These are phyloP conservation scores for Trypanosoma platydactyli DNA, from an alignment of 208 protist genomes.

Conservation along the genomic window DNA sequence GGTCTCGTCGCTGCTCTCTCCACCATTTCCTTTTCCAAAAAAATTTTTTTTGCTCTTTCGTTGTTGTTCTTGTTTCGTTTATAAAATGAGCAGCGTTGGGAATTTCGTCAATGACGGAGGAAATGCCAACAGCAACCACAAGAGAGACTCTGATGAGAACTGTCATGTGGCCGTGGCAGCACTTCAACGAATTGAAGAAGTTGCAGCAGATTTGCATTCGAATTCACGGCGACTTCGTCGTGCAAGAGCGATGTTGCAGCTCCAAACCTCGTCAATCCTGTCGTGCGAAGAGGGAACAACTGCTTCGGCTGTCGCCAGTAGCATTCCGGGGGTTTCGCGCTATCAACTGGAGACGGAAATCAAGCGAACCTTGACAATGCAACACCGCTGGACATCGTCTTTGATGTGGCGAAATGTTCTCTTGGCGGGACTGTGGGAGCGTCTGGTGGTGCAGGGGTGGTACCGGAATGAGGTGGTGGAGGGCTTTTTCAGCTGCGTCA, in stretches of 20 bases:
- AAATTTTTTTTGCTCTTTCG: too few species aligned
- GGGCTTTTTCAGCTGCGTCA: constrained; percentile 15
- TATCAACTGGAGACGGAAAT: not conserved
- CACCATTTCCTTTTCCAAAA: too few species aligned
- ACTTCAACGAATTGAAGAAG: constrained; percentile 23
- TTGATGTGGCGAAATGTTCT: constrained; percentile 2
- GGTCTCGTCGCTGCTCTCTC: too few species aligned
- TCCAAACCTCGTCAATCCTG: not conserved
- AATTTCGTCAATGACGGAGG: too few species aligned
- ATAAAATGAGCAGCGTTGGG: too few species aligned
- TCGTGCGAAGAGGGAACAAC: not conserved
- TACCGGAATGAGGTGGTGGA: constrained; percentile 12
- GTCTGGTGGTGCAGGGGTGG: constrained; percentile 19
- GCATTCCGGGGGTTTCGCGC: too few species aligned
- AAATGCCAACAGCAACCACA: too few species aligned
- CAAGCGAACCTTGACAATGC: not conserved
- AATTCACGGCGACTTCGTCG: constrained; percentile 13
- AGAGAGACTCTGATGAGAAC: too few species aligned
- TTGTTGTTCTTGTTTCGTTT: too few species aligned
- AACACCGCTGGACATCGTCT: not conserved
- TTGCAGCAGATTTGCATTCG: not conserved
- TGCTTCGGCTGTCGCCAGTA: not conserved
- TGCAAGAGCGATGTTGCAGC: constrained; percentile 1
- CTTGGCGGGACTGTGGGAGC: constrained; percentile 25
- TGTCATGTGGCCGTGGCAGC: not conserved